These are phyloP conservation scores for Conidiobolus coronatus DNA, from an alignment of 371 early-diverging fungal genomes.

Conservation along the genomic window DNA sequence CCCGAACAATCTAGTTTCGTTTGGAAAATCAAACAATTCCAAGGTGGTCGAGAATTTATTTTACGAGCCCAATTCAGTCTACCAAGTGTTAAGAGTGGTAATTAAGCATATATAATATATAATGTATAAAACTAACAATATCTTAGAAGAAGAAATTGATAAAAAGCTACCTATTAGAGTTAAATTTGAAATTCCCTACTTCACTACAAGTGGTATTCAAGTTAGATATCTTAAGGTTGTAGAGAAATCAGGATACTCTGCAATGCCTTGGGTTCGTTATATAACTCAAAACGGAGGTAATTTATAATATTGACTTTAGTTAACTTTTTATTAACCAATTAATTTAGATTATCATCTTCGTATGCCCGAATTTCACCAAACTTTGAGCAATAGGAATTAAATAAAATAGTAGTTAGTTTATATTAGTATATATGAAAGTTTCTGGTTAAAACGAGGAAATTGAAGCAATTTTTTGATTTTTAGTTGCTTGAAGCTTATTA, in stretches of 20 bases:
- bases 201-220: slow-evolving; percentile 91
- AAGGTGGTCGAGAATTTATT: slow-evolving; percentile 87
- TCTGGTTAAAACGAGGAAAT: too few species aligned
- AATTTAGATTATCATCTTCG: slow-evolving; percentile 2
- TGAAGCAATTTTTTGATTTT: too few species aligned
- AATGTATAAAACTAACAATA: not conserved
- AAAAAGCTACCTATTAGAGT: slow-evolving; percentile 88
- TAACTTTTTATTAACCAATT: not conserved
- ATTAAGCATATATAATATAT: slow-evolving; percentile 1
- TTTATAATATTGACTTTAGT: not conserved
- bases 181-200: slow-evolving; percentile 97
- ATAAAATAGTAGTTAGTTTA: too few species aligned
- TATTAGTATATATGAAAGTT: too few species aligned
- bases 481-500: too few species aligned
- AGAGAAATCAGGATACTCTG: slow-evolving; percentile 94
- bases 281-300: slow-evolving; percentile 87
- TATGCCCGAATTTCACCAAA: too few species aligned
- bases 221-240: slow-evolving; percentile 96
- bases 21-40: slow-evolving; percentile 97
- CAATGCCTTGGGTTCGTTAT: slow-evolving; percentile 96
- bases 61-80: slow-evolving; percentile 92
- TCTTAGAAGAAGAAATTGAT: slow-evolving; percentile 48
- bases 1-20: slow-evolving; percentile 84
- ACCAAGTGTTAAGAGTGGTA: slow-evolving; percentile 79
- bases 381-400: too few species aligned